Percentiles rank a stretch among this genome's conserved stretches.
These are phyloP conservation scores for Gymnopilus dilepis DNA, from an alignment of 768 basidiomycete species.

Conservation along the genomic window DNA sequence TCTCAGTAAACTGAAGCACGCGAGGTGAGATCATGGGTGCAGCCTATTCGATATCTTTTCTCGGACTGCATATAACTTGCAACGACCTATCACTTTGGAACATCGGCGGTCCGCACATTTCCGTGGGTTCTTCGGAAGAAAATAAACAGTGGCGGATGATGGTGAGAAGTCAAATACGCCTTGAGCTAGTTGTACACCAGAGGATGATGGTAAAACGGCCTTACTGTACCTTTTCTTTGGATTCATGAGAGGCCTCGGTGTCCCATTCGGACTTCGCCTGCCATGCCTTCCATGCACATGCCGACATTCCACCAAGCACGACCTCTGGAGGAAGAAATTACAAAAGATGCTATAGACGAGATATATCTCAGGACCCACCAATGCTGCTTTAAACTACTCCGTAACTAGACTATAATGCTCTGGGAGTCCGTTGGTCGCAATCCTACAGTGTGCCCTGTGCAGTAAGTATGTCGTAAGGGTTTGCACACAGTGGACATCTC, in stretches of 20 bases:
- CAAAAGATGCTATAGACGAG: no score
- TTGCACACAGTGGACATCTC: neutral
- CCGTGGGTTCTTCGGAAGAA: slow-evolving; percentile 5
- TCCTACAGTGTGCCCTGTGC: no score
- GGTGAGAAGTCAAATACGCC: neutral
- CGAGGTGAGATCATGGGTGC: slow-evolving; percentile 6
- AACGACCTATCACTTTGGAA: neutral
- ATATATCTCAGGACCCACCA: no score
- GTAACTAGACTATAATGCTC: no score
- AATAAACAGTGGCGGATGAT: neutral
- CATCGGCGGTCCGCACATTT: neutral
- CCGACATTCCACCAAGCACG: no score
- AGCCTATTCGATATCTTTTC: neutral
- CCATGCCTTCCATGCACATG: no score
- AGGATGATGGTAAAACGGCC: neutral
- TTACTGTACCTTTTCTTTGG: neutral
- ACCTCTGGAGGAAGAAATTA: no score
- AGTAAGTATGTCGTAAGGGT: no score
- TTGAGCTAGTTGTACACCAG: neutral
- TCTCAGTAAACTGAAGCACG: slow-evolving; percentile 4
- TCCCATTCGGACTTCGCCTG: no score
- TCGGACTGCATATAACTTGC: neutral
- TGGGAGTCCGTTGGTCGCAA: no score
- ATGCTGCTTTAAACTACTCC: no score
- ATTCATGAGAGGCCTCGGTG: neutral